Conservation (phyloP, 257 asterid species). For the Solanum sitiens region DNA sequence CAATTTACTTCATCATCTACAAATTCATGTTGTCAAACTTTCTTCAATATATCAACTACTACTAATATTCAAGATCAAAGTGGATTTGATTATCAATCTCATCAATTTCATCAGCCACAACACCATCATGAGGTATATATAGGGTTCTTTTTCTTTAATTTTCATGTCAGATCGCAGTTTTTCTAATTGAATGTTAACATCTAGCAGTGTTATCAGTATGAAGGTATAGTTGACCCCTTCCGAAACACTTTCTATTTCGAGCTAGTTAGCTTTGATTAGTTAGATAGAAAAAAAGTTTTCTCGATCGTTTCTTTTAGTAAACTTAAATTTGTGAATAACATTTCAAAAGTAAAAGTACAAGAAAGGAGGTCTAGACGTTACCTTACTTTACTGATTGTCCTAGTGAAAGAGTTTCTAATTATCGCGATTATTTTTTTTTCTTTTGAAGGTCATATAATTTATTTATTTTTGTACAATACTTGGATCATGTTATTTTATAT, state of each 20-base stretch:
- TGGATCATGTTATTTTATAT: neutral
- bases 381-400: neutral
- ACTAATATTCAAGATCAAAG: conserved; percentile 25
- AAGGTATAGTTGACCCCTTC: neutral
- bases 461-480: neutral
- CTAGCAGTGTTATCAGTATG: neutral
- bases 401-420: neutral
- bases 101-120: conserved; percentile 19
- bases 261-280: neutral
- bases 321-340: neutral
- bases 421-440: neutral
- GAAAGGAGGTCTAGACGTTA: neutral
- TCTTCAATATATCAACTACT: conserved; percentile 22
- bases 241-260: neutral
- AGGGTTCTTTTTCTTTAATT: neutral
- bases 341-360: neutral
- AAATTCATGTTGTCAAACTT: neutral
- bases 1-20: conserved; percentile 33
- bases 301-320: neutral
- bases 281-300: neutral
- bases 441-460: neutral
- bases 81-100: conserved; percentile 16
- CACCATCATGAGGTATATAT: conserved; percentile 34
- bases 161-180: neutral
- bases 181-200: too few species aligned